Evolutionary conservation across 257 asterid species (phyloP).

Genomic region (Parsonsia alboflavescens): DNA sequence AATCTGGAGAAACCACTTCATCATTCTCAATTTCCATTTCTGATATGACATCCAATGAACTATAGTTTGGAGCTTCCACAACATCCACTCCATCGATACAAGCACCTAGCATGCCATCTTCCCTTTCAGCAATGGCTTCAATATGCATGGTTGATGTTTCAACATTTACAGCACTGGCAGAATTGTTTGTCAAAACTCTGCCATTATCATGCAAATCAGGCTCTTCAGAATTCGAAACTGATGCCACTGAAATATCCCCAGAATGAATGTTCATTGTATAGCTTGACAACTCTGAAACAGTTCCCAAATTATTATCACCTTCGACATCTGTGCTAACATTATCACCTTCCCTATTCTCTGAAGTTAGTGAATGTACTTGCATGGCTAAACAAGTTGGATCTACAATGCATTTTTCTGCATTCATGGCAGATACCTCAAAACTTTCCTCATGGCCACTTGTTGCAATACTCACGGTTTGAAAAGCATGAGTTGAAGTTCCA

Average conservation of each 20-base stretch:
- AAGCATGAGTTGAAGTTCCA: conserved; percentile 57
- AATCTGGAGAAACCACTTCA: conserved; percentile 42
- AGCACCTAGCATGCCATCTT: conserved; percentile 30
- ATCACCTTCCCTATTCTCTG: conserved; percentile 47
- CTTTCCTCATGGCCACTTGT: conserved; percentile 52
- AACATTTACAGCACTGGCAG: conserved; percentile 19
- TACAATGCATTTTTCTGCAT: conserved; percentile 32
- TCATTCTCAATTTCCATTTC: conserved; percentile 54
- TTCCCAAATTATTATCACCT: conserved; percentile 31
- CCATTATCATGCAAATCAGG: conserved; percentile 33
- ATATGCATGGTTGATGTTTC: conserved; percentile 33
- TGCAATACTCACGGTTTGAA: conserved; percentile 41
- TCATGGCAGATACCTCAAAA: conserved; percentile 32
- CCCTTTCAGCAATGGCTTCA: conserved; percentile 37
- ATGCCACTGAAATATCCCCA: conserved; percentile 28
- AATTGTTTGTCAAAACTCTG: conserved; percentile 28
- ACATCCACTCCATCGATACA: conserved; percentile 36
- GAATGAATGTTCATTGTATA: conserved; percentile 29
- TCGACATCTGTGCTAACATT: conserved; percentile 42
- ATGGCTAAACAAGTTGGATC: conserved; percentile 30
- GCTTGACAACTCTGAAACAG: conserved; percentile 34
- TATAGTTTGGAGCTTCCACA: conserved; percentile 36
- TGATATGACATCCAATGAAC: conserved; percentile 47
- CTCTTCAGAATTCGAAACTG: conserved; percentile 41
- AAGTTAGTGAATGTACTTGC: conserved; percentile 34